A percentile compares a stretch with the other conserved stretches of the same genome.
phyloP scores from a whole-genome alignment of 2,329 filamentous ascomycete species.

The Colletotrichum echinochloae region DNA sequence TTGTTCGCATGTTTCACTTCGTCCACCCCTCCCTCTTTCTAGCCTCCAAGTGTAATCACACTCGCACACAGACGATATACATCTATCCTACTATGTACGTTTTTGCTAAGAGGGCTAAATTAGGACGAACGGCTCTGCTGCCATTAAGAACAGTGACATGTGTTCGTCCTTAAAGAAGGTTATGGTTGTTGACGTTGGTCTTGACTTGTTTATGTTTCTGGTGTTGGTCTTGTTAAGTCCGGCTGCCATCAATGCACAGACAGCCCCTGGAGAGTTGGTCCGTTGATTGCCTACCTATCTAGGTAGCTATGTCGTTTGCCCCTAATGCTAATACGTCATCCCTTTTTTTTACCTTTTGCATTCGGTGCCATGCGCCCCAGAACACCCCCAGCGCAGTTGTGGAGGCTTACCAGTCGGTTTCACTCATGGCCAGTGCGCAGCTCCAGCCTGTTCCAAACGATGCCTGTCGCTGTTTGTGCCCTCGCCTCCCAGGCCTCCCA shows the following conservation, averaged over 20 bases:
- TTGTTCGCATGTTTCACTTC: not conserved
- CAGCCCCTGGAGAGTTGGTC: not conserved
- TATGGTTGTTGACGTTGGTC: not conserved
- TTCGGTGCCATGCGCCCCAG: no score
- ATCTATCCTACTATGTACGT: no score
- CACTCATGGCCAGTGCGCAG: conserved; percentile 25
- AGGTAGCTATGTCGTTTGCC: not conserved
- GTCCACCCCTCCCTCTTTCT: not conserved
- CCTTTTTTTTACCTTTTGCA: not conserved
- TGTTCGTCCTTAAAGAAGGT: not conserved
- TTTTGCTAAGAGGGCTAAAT: not conserved
- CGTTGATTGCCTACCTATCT: not conserved
- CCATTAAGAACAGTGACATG: not conserved
- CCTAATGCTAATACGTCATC: not conserved
- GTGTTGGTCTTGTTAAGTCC: not conserved
- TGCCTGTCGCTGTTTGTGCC: conserved; percentile 4
- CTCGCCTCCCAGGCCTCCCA: not conserved
- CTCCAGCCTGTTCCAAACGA: conserved; percentile 22
- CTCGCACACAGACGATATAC: not conserved
- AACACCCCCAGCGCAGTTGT: no score
- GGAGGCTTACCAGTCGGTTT: conserved; percentile 16
- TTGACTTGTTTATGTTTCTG: no score
- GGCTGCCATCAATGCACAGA: not conserved
- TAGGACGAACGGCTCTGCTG: not conserved
- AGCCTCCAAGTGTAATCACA: not conserved